Conservation (phyloP, 352 stramenopile species). For the Phytopythium aichiense region DNA sequence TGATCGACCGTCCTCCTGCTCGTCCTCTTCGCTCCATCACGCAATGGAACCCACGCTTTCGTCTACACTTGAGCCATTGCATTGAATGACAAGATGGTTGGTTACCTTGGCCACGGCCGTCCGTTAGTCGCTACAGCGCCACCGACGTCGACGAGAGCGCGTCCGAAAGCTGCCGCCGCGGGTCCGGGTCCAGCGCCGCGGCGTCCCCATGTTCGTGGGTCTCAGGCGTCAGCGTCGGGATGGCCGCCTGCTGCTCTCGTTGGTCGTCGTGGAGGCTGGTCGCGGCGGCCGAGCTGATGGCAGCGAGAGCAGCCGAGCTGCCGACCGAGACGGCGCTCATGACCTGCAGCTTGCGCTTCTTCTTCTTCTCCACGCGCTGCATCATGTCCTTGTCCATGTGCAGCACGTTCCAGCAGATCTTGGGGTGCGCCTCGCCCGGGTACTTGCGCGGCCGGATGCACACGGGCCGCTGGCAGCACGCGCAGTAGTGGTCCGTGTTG, state of each 20-base stretch:
- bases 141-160: neutral
- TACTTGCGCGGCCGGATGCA: conserved; percentile 67
- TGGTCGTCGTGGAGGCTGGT: neutral
- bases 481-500: conserved; percentile 68
- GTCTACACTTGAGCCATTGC: neutral
- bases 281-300: neutral
- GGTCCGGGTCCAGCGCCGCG: neutral
- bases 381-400: conserved; percentile 77
- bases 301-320: neutral
- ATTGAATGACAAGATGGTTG: neutral
- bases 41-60: neutral
- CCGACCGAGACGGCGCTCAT: neutral
- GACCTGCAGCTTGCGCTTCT: conserved; percentile 43
- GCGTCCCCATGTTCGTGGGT: neutral
- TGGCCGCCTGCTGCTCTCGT: neutral
- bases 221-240: neutral
- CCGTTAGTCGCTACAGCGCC: neutral
- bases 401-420: conserved; percentile 82
- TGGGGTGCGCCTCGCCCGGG: conserved; percentile 57
- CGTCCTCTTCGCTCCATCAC: neutral
- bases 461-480: conserved; percentile 65
- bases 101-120: neutral
- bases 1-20: neutral
- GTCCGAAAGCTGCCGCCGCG: neutral
- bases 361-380: conserved; percentile 68